Evolutionary conservation across 345 rosid species (phyloP).

Genomic region (Psidium guajava): DNA sequence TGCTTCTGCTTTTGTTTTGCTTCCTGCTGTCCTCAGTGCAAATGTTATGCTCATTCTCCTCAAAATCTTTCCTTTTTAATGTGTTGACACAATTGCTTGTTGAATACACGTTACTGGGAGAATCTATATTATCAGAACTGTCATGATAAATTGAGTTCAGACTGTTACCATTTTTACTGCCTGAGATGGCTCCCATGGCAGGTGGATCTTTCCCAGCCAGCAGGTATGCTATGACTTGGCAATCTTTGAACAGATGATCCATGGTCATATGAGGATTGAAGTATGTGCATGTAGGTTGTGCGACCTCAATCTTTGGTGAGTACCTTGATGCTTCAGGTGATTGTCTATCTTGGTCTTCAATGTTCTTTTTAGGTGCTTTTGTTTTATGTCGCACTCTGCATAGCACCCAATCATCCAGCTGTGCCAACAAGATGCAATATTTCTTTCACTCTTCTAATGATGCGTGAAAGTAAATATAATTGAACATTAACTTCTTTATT

Average conservation of each 20-base stretch:
- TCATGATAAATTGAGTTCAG: neutral
- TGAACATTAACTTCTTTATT: neutral
- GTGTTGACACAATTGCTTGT: constrained; percentile 6
- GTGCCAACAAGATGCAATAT: neutral
- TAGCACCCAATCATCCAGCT: constrained; percentile 49
- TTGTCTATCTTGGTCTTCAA: constrained; percentile 1
- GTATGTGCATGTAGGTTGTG: neutral
- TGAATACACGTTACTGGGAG: constrained; percentile 13
- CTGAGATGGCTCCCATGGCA: constrained; percentile 13
- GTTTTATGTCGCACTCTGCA: constrained; percentile 31
- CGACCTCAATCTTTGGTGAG: constrained; percentile 4
- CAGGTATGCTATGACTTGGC: constrained; percentile 19
- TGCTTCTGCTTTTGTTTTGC: neutral
- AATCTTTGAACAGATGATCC: constrained; percentile 26
- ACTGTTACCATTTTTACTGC: constrained; percentile 1
- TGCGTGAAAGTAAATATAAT: neutral
- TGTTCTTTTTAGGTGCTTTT: neutral
- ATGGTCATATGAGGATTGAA: constrained; percentile 9
- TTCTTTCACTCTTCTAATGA: neutral
- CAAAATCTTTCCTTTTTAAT: constrained; percentile 13
- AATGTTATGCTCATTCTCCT: constrained; percentile 6
- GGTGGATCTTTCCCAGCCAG: constrained; percentile 21
- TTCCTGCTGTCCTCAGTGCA: constrained; percentile 3
- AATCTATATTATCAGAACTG: constrained; percentile 4
- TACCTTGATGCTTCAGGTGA: neutral